Base-by-base conservation (phyloP, 495 filamentous ascomycete species). In the Poronia punctata region DNA sequence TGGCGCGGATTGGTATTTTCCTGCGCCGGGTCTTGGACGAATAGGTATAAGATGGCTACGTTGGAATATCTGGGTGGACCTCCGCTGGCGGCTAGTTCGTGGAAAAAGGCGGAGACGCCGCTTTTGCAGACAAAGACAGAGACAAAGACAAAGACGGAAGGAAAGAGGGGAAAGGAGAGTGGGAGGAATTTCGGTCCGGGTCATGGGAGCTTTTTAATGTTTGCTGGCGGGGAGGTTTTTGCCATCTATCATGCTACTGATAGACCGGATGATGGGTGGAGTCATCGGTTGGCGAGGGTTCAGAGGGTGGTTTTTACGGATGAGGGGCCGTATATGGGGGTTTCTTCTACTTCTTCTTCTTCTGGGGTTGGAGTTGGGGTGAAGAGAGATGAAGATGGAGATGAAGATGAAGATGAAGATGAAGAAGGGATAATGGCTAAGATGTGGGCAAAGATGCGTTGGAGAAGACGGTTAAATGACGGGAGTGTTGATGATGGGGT, bases 11-110 rank as follows among this genome's bases (percentile, higher is more conserved):
- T 60, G 0, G 53, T 50, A 1, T 60, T 50, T 24, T 47, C 40
- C 14, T 57, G 53, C 19, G 53, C 50, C 3, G 56, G 56, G 11
- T 52, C 48, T 16, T 60, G 56, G 56, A 60, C 56, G 7, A 48
- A 57, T 18, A 53, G 57, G 23, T 60, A 60, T 46, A 60, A 60
- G 48, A 60, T 60, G 56, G 54, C 50, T 0, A 29, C 52, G 5
- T 32, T 60, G 5, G 42, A 38, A 35, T 56, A 50, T 33, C 24
- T 46, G 26, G 56, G 56, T 1, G 50, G 56, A 28, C 50, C 54
- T 35, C 56, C 56, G 12, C 41, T 60, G 1, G 42, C 54, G 18
- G 34, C 53, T 1, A 27, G 7, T 1, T 54, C 56, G 7, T 60
- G 56, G 56, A 39, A 34, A n/a, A 60, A 60, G 35, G 40, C 50